These are phyloP conservation scores for Excoecaria agallocha DNA, from an alignment of 345 rosid genomes.

Conservation along the genomic window DNA sequence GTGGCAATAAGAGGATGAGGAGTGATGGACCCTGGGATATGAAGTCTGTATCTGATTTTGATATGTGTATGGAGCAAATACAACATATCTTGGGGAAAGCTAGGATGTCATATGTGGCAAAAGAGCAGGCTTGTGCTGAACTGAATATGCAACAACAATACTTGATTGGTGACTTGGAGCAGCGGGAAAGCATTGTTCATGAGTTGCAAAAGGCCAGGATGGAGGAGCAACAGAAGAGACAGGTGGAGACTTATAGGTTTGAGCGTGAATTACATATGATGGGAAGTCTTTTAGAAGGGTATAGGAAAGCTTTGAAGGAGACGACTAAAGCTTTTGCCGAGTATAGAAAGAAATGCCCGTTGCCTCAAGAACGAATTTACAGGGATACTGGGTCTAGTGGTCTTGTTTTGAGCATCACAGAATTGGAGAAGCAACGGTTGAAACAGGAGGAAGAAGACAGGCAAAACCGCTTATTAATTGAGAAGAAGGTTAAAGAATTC, in stretches of 20 bases:
- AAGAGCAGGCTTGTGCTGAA: constrained; percentile 47
- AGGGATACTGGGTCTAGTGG: constrained; percentile 78
- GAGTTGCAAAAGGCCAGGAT: constrained; percentile 55
- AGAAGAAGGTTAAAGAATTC: constrained; percentile 54
- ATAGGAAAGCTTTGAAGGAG: constrained; percentile 73
- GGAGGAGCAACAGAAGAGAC: constrained; percentile 59
- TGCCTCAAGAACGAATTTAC: constrained; percentile 63
- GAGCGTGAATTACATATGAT: constrained; percentile 72
- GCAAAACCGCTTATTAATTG: constrained; percentile 29
- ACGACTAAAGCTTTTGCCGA: constrained; percentile 56
- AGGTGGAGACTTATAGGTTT: constrained; percentile 52
- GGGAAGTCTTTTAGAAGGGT: constrained; percentile 64
- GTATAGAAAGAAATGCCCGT: constrained; percentile 52
- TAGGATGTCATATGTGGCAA: constrained; percentile 44
- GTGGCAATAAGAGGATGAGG: constrained; percentile 64
- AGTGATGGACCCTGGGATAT: constrained; percentile 52
- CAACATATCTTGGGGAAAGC: constrained; percentile 45
- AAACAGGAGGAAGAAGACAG: constrained; percentile 74
- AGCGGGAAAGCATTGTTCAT: constrained; percentile 41
- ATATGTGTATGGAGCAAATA: constrained; percentile 47
- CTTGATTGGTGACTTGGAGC: constrained; percentile 50
- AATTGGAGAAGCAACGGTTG: constrained; percentile 61
- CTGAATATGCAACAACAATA: constrained; percentile 50
- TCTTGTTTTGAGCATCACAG: constrained; percentile 62
- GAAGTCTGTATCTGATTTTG: constrained; percentile 42